Percentiles rank a stretch among this genome's conserved stretches.
Evolutionary conservation across 345 rosid species (phyloP).

Genomic region (Ricinus communis): DNA sequence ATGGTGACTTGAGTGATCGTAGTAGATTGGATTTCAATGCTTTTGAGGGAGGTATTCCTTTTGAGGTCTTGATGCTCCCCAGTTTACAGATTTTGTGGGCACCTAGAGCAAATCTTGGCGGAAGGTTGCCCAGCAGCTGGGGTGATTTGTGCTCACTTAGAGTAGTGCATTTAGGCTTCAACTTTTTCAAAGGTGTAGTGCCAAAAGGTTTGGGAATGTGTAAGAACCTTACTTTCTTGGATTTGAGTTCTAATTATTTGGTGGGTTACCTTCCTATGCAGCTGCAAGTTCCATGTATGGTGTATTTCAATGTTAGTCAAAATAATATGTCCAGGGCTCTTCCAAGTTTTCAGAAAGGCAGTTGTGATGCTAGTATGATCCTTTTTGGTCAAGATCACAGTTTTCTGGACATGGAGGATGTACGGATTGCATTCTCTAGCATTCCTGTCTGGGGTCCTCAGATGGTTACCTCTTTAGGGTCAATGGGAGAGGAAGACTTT

Average conservation of each 20-base stretch:
- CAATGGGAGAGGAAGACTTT: constrained; percentile 11
- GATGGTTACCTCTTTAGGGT: constrained; percentile 18
- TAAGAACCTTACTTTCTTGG: constrained; percentile 54
- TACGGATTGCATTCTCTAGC: constrained; percentile 28
- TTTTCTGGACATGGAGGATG: constrained; percentile 34
- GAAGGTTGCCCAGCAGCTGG: constrained; percentile 50
- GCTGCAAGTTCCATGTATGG: constrained; percentile 58
- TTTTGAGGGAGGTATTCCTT: constrained; percentile 47
- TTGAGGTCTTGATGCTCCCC: constrained; percentile 36
- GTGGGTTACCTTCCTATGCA: constrained; percentile 43
- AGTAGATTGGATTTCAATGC: constrained; percentile 57
- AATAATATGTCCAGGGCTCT: constrained; percentile 51
- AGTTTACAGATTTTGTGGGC: constrained; percentile 63
- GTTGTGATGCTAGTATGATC: constrained; percentile 31
- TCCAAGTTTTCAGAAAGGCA: constrained; percentile 37
- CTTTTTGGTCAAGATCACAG: constrained; percentile 15
- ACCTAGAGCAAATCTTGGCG: constrained; percentile 65
- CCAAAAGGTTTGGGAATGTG: constrained; percentile 45
- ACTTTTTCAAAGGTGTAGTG: constrained; percentile 38
- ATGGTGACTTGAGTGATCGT: constrained; percentile 21
- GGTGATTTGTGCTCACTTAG: constrained; percentile 47
- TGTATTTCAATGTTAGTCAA: constrained; percentile 51
- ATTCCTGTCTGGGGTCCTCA: constrained; percentile 38
- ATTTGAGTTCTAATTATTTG: constrained; percentile 58
- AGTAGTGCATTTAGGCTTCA: constrained; percentile 55